Base-by-base conservation (phyloP, 208 protist species). In the Acanthamoeba triangularis region DNA sequence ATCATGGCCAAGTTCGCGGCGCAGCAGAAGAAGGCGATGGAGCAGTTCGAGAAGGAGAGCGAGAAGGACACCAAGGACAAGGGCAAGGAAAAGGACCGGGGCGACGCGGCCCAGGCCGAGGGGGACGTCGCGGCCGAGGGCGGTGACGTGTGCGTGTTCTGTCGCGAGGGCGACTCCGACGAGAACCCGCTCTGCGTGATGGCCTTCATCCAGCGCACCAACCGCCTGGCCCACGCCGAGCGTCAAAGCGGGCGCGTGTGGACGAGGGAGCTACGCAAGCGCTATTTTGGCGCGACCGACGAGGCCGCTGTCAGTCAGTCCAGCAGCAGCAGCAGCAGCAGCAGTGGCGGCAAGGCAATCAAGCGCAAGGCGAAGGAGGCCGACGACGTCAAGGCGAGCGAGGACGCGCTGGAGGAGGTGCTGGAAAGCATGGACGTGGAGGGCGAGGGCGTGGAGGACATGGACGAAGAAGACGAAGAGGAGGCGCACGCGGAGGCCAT, bases 61-160 rank as follows among this genome's bases (percentile, higher is more conserved):
- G 47, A 87, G 52, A 37, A 61, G 23, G 30, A 87, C 49, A 37
- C 30, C 4, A 23, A 87, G 78, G 78, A 54, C 37, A 54, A 49
- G 44, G 49, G 28, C 20, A 54, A 87, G 44, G 44, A 87, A 28
- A 63, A 63, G 56, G 56, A 63, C 18, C 54, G 25, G 37, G 78
- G 35, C 18, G 47, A 33, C 47, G 49, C 20, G 13, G 49, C 78
- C 6, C n/a, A n/a, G n/a, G n/a, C n/a, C n/a, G 85, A 28, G 0
- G 37, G 74, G 61, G 54, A 54, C 37, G 37, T 11, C 49, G 33
- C 59, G 47, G 54, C 7, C 5, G 85, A 92, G 59, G 85, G 37
- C n/a, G 85, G 63, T 14, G 85, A 92, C n/a, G 63, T 92, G 52
- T 92, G 85, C 63, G 85, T 92, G 25, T 67, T 92, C 63, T 92